A percentile compares a stretch with the other conserved stretches of the same genome.
Conservation (phyloP, 345 rosid genomes). For the Dipteronia sinensis region DNA sequence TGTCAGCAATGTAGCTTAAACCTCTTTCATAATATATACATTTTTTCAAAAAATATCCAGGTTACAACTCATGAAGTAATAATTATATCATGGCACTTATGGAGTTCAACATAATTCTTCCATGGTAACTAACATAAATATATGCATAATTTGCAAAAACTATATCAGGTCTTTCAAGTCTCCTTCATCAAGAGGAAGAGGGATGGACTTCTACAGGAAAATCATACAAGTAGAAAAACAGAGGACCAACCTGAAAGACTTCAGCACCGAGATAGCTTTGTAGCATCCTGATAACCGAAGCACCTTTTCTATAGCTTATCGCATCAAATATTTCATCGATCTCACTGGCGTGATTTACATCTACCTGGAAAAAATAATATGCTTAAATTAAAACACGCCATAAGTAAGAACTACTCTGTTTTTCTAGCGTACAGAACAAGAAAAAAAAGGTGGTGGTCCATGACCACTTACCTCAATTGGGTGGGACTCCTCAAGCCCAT, state of each 20-base stretch:
- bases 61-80: background rate
- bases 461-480: slow-evolving; percentile 82
- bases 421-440: background rate
- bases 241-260: slow-evolving; percentile 71
- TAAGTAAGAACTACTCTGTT: background rate
- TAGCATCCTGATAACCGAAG: slow-evolving; percentile 92
- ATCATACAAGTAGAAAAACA: background rate
- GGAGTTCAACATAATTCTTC: background rate
- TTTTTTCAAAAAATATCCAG: background rate
- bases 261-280: slow-evolving; percentile 98
- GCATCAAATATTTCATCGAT: slow-evolving; percentile 96
- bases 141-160: background rate
- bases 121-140: background rate
- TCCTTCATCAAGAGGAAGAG: background rate
- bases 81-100: background rate
- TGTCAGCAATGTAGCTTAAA: background rate
- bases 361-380: slow-evolving; percentile 56
- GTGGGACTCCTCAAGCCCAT: slow-evolving; percentile 95
- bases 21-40: background rate
- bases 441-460: background rate
- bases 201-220: background rate
- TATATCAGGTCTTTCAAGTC: background rate
- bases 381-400: slow-evolving; percentile 4
- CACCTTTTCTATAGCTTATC: slow-evolving; percentile 93
- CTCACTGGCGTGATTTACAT: slow-evolving; percentile 85